Percentiles rank a stretch among this genome's conserved stretches.
phyloP scores from a whole-genome alignment of 2,329 filamentous ascomycete genomes.

The Camillea tinctor region DNA sequence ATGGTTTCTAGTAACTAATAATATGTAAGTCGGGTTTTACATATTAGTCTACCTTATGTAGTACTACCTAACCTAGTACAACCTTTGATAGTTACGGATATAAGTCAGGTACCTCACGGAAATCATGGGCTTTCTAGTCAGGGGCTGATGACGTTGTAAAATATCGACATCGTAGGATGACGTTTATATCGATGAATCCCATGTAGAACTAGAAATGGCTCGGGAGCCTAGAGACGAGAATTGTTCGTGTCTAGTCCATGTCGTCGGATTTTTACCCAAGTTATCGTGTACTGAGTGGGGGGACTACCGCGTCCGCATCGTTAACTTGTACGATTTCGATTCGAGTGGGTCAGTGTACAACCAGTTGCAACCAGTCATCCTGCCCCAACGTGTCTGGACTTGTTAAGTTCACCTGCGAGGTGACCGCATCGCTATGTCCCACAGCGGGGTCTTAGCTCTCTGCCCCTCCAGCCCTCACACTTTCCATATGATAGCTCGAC shows the following conservation, averaged over 20 bases:
- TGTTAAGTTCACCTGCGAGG: constrained; percentile 20
- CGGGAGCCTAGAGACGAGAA: background rate
- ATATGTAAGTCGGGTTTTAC: too few species aligned
- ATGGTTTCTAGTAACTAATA: too few species aligned
- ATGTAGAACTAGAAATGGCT: background rate
- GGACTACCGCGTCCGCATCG: constrained; percentile 10
- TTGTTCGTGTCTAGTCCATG: background rate
- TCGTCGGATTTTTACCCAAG: constrained; percentile 9
- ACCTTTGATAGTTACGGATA: too few species aligned
- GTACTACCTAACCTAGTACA: too few species aligned
- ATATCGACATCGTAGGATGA: constrained; percentile 13
- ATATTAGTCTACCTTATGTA: too few species aligned
- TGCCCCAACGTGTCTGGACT: constrained; percentile 18
- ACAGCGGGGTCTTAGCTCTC: constrained; percentile 22
- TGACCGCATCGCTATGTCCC: constrained; percentile 20
- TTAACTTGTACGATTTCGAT: constrained; percentile 7
- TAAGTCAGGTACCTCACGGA: too few species aligned
- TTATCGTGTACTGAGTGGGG: constrained; percentile 11
- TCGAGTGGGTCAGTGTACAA: constrained; percentile 9
- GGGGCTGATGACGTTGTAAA: constrained; percentile 7
- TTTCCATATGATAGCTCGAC: constrained; percentile 14
- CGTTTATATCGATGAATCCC: constrained; percentile 8
- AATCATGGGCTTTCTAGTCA: too few species aligned
- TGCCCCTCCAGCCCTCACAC: constrained; percentile 24
- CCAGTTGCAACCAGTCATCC: constrained; percentile 11